These are phyloP conservation scores for Leccinum subfulvum DNA, from an alignment of 1,284 basidiomycete genomes.

Conservation along the genomic window DNA sequence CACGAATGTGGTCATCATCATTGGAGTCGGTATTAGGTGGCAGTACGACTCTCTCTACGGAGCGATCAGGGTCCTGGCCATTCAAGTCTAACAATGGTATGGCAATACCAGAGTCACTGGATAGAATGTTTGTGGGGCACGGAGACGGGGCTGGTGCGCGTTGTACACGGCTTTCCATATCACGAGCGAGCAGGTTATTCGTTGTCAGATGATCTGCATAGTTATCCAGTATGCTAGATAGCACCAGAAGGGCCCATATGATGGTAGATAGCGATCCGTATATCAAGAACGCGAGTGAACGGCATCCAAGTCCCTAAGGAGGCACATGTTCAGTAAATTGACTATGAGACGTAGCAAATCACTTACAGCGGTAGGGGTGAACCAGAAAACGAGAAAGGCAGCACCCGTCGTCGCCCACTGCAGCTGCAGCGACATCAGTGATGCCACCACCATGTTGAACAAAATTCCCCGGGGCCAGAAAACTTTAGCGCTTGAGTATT, in stretches of 20 bases:
- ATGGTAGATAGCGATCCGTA: slow-evolving; percentile 38
- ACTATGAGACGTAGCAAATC: background rate
- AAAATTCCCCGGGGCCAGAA: slow-evolving; percentile 32
- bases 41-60: background rate
- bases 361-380: slow-evolving; percentile 38
- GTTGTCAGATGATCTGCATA: slow-evolving; percentile 19
- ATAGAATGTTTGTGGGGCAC: too few relatives aligned
- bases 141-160: background rate
- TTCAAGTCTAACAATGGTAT: too few relatives aligned
- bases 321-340: background rate
- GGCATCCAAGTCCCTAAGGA: slow-evolving; percentile 37
- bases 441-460: slow-evolving; percentile 36
- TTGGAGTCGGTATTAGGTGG: too few relatives aligned
- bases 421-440: slow-evolving; percentile 33
- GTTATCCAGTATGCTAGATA: slow-evolving; percentile 37
- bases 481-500: slow-evolving; percentile 7
- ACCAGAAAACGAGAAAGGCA: slow-evolving; percentile 36
- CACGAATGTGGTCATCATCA: background rate
- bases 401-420: slow-evolving; percentile 42
- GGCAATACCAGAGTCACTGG: too few relatives aligned
- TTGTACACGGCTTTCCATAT: background rate
- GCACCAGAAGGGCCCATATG: slow-evolving; percentile 38
- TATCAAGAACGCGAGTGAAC: slow-evolving; percentile 37
- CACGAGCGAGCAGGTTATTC: background rate
- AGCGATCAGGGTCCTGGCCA: too few relatives aligned